A percentile compares a stretch with the other conserved stretches of the same genome.
These are phyloP conservation scores for Parastagonospora avenae DNA, from an alignment of 2,329 filamentous ascomycete genomes.

Conservation along the genomic window DNA sequence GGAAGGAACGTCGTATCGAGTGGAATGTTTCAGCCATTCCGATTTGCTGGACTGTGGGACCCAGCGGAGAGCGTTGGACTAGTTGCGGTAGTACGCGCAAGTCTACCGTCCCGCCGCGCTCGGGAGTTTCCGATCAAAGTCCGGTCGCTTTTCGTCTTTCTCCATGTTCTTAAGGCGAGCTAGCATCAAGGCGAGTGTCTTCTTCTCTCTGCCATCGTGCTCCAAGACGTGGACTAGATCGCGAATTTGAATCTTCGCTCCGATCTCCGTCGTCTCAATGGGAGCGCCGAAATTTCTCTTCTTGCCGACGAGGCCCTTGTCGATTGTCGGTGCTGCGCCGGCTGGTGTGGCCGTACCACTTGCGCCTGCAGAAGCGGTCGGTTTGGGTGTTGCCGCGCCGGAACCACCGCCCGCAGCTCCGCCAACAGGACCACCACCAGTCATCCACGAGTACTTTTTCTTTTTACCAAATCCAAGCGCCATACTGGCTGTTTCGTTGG, in stretches of 20 bases:
- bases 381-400: constrained; percentile 41
- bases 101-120: constrained; percentile 10
- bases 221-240: constrained; percentile 83
- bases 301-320: constrained; percentile 59
- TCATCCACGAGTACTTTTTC: constrained; percentile 81
- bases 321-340: constrained; percentile 10
- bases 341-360: constrained; percentile 35
- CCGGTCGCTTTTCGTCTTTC: constrained; percentile 27
- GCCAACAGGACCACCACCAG: constrained; percentile 47
- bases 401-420: constrained; percentile 37
- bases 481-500: constrained; percentile 84
- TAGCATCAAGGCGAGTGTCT: constrained; percentile 49
- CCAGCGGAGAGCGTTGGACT: background rate
- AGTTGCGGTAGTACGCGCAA: background rate
- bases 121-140: constrained; percentile 11
- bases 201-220: constrained; percentile 71
- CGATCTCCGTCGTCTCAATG: constrained; percentile 78
- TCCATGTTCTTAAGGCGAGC: constrained; percentile 39
- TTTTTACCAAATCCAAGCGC: constrained; percentile 68
- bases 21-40: background rate
- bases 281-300: constrained; percentile 71
- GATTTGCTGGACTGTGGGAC: background rate
- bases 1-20: background rate
- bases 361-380: constrained; percentile 26
- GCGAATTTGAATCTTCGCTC: constrained; percentile 79